phyloP scores from a whole-genome alignment of 2,329 filamentous ascomycete genomes.

The Dothistroma pini region DNA sequence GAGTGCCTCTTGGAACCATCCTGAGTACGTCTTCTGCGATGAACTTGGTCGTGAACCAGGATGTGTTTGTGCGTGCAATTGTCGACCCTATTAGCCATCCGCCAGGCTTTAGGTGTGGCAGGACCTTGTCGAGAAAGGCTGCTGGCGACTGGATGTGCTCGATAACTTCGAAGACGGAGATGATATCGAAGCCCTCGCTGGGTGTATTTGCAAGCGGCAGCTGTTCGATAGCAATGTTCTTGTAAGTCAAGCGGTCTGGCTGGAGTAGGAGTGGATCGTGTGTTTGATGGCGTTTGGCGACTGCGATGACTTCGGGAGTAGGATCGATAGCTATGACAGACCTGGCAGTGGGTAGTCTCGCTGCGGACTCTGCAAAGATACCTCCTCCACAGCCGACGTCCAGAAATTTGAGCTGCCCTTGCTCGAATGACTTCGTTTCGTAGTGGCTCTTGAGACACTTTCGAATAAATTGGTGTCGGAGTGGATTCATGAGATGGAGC shows the following conservation, averaged over 20 bases:
- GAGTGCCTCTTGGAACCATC: conserved; percentile 87
- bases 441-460: conserved; percentile 57
- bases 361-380: conserved; percentile 88
- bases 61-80: conserved; percentile 83
- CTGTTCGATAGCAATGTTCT: conserved; percentile 72
- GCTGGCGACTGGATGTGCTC: conserved; percentile 81
- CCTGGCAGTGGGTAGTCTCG: conserved; percentile 60
- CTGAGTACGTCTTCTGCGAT: conserved; percentile 83
- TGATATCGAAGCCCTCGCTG: conserved; percentile 65
- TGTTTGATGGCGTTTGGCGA: conserved; percentile 72
- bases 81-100: conserved; percentile 93
- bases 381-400: conserved; percentile 95
- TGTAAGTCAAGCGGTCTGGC: conserved; percentile 60
- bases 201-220: conserved; percentile 38
- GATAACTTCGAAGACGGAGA: conserved; percentile 89
- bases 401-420: conserved; percentile 62
- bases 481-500: conserved; percentile 95
- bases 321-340: conserved; percentile 76
- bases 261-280: conserved; percentile 64
- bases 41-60: conserved; percentile 89
- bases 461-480: conserved; percentile 87
- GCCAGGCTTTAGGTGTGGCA: conserved; percentile 77
- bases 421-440: conserved; percentile 9
- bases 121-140: conserved; percentile 67
- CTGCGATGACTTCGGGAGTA: conserved; percentile 65